Evolutionary conservation across 805 yeast species (phyloP).

Genomic region (Candida ascalaphidarum): DNA sequence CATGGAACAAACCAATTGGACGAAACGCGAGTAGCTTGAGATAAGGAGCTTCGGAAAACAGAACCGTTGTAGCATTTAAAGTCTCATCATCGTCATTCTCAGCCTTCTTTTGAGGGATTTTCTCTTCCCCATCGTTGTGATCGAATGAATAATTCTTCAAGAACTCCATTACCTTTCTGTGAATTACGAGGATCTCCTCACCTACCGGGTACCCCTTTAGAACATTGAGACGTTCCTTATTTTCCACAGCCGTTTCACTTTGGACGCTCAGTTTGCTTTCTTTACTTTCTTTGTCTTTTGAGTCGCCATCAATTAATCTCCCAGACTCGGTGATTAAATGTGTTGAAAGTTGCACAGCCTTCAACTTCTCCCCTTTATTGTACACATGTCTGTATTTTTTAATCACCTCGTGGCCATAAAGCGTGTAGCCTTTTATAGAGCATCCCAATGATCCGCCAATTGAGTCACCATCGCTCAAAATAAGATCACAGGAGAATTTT

Average conservation of each 20-base stretch:
- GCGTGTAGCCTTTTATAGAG: slow-evolving; percentile 63
- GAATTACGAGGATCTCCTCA: slow-evolving; percentile 15
- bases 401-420: slow-evolving; percentile 47
- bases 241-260: slow-evolving; percentile 7
- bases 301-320: slow-evolving; percentile 44
- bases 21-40: slow-evolving; percentile 66
- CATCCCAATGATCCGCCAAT: slow-evolving; percentile 38
- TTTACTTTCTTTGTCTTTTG: slow-evolving; percentile 26
- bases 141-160: slow-evolving; percentile 28
- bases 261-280: slow-evolving; percentile 18
- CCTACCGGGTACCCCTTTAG: slow-evolving; percentile 14
- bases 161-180: slow-evolving; percentile 15
- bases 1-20: slow-evolving; percentile 33
- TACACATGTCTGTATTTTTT: slow-evolving; percentile 44
- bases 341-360: too few relatives aligned
- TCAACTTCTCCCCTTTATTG: slow-evolving; percentile 42
- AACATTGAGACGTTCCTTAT: too few relatives aligned
- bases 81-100: slow-evolving; percentile 1
- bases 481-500: slow-evolving; percentile 53
- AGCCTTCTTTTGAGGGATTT: too few relatives aligned
- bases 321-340: too few relatives aligned
- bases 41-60: slow-evolving; percentile 31
- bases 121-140: slow-evolving; percentile 11
- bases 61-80: slow-evolving; percentile 3
- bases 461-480: slow-evolving; percentile 39